Evolutionary conservation across 176 grass and related monocot species (phyloP), one percentile per base, ranked within the genome.

Genomic region (Rhipidocladum racemiflorum): DNA sequence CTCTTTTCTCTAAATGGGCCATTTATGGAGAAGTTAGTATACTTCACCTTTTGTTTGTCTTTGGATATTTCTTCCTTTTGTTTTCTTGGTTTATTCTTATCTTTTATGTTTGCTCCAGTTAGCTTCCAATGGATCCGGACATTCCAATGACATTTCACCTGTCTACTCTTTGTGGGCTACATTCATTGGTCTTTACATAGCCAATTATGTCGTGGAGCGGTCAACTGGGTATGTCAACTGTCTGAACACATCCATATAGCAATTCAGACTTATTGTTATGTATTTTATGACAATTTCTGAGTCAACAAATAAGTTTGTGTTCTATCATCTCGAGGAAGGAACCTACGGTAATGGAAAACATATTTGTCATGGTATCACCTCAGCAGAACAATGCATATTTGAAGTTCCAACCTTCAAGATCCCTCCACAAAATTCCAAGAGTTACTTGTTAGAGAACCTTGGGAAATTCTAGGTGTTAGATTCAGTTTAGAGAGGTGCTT

Each of bases 81-180:
- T 50, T 57, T 65, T 11, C 9, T 36, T 51, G 16, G 15, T 75
- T 83, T 42, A 30, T 61, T 86, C 24, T 87, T 81, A 65, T 72
- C 28, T 83, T 85, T 69, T 72, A 44, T 85, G 36, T 90, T 84
- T 93, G 25, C 9, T 85, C 20, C 90, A 98, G 92, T 56, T 98
- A 80, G 83, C 85, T 67, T 93, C 90, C 64, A 98, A 77, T 67
- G 92, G 90, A 84, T 92, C 92, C 8, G 91, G 91, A 53, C 80
- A 86, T 40, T 88, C 90, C 36, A 79, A 95, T 85, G 91, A 88
- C 45, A 98, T 98, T 64, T 98, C 95, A 40, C 92, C 92, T 39
- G 75, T 95, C 62, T 98, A 93, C 79, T 95, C 95, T 68, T 85
- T 98, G 79, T 98, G 95, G 95, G 95, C 95, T 57, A 98, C 95